Evolutionary conservation across 768 basidiomycete species (phyloP).

Genomic region (Amanita brunnescens): DNA sequence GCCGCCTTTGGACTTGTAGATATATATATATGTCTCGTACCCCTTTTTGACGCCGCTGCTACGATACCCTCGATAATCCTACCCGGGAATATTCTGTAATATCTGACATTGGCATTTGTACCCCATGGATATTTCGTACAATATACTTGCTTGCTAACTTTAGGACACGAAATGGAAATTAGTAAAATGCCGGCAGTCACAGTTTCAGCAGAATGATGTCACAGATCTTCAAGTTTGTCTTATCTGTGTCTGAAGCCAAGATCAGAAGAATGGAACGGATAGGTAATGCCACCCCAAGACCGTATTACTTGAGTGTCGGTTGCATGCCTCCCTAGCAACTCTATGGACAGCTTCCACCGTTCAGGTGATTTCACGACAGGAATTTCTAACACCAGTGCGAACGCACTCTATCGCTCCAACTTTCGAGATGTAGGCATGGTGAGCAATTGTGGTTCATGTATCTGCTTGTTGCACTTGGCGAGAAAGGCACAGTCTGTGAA

Average conservation of each 20-base stretch:
- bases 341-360: background rate
- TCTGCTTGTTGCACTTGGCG: background rate
- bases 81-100: conserved; percentile 4
- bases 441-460: background rate
- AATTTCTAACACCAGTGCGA: background rate
- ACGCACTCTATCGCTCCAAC: background rate
- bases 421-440: background rate
- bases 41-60: background rate
- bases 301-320: background rate
- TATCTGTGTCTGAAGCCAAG: background rate
- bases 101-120: conserved; percentile 5
- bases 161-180: background rate
- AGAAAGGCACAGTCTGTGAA: background rate
- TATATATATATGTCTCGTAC: background rate
- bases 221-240: no score
- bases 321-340: background rate
- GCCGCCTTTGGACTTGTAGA: background rate
- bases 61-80: conserved; percentile 5
- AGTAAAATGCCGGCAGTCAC: background rate
- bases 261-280: background rate
- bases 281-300: background rate
- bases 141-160: background rate
- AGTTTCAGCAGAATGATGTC: background rate
- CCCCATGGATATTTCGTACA: conserved; percentile 3
- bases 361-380: background rate